These are phyloP conservation scores for Talaromyces proteolyticus DNA, from an alignment of 495 filamentous ascomycete genomes.

Conservation along the genomic window DNA sequence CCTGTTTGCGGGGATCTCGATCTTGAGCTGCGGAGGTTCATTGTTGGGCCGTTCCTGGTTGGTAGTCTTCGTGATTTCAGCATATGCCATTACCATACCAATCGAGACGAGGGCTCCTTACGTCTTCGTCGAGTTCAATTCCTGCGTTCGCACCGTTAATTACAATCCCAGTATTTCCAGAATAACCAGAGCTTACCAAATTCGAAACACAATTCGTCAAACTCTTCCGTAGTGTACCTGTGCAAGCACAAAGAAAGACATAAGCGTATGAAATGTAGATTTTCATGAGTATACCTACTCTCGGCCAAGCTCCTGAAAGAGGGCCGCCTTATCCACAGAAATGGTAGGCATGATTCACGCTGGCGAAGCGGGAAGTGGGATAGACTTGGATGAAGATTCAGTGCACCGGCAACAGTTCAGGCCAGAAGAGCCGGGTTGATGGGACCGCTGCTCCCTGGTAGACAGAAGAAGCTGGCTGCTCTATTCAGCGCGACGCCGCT, in stretches of 20 bases:
- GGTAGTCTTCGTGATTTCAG: constrained; percentile 50
- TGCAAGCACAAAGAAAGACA: constrained; percentile 1
- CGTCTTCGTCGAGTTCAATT: constrained; percentile 96
- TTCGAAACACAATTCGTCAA: constrained; percentile 97
- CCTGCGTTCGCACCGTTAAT: constrained; percentile 42
- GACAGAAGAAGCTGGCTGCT: no score
- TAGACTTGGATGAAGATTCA: neutral
- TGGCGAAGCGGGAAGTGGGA: constrained; percentile 3
- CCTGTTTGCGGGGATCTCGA: constrained; percentile 96
- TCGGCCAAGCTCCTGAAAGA: constrained; percentile 86
- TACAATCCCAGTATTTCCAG: neutral
- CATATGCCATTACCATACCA: constrained; percentile 11
- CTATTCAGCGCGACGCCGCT: neutral
- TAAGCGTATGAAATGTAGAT: constrained; percentile 2
- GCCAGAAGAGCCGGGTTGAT: no score
- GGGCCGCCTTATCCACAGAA: constrained; percentile 86
- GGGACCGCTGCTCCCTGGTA: neutral
- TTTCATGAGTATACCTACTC: constrained; percentile 52
- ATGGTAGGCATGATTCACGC: constrained; percentile 69
- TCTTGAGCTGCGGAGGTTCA: constrained; percentile 89
- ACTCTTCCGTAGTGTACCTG: constrained; percentile 87
- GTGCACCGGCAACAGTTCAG: neutral
- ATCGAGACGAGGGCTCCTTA: constrained; percentile 19
- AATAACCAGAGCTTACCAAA: constrained; percentile 56
- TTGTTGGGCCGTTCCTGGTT: constrained; percentile 68